These are phyloP conservation scores for Collybiopsis confluens DNA, from an alignment of 768 basidiomycete species.

Conservation along the genomic window DNA sequence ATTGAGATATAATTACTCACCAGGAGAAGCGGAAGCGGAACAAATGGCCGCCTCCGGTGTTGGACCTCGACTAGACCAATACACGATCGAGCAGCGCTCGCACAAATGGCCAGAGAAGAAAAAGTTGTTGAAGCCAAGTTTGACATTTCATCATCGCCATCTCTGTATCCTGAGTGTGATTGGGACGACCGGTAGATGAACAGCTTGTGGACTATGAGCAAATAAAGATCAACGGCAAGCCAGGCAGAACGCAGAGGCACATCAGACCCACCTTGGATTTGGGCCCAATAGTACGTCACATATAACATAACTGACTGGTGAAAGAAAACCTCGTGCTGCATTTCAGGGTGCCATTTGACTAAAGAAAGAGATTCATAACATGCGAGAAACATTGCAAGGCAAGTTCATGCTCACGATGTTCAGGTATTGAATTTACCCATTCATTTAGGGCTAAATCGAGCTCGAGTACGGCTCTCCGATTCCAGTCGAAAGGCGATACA, in stretches of 20 bases:
- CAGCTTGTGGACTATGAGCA: conserved; percentile 17
- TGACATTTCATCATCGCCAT: no score
- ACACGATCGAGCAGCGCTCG: conserved; percentile 38
- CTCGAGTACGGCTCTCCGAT: neutral
- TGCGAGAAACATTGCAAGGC: neutral
- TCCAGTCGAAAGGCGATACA: neutral
- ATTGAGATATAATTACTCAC: neutral
- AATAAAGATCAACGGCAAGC: no score
- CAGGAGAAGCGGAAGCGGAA: conserved; percentile 7
- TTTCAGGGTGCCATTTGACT: conserved; percentile 41
- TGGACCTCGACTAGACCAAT: conserved; percentile 50
- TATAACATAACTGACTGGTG: conserved; percentile 48
- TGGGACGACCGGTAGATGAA: conserved; percentile 20
- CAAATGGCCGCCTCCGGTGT: conserved; percentile 19
- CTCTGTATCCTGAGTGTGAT: neutral
- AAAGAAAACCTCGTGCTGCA: conserved; percentile 32
- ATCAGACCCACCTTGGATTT: conserved; percentile 12
- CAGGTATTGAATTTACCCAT: conserved; percentile 53
- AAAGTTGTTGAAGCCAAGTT: conserved; percentile 34
- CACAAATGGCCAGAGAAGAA: conserved; percentile 47
- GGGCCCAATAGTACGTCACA: conserved; percentile 37
- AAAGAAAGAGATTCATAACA: neutral
- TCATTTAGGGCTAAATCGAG: conserved; percentile 49
- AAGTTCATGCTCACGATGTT: conserved; percentile 20
- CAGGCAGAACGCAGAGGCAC: neutral